phyloP scores from a whole-genome alignment of 2,329 filamentous ascomycete genomes.

The Amphichorda felina region DNA sequence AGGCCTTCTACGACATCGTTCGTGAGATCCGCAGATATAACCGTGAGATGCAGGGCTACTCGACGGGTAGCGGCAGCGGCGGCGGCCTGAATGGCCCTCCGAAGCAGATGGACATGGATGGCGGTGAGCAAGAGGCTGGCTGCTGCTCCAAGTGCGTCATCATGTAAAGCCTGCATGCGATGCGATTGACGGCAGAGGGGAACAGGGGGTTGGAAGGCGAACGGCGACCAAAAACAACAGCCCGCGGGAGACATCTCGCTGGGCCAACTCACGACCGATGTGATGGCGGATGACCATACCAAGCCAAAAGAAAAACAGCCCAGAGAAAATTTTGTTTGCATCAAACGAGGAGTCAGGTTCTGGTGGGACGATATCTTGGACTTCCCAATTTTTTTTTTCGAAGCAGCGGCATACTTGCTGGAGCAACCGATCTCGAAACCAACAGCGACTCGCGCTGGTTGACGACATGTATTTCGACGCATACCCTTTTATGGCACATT shows the following conservation, averaged over 20 bases:
- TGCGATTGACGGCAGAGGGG: no score
- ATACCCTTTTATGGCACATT: neutral
- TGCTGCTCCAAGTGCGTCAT: constrained; percentile 82
- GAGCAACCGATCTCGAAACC: neutral
- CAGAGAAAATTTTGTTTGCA: neutral
- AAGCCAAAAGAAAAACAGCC: neutral
- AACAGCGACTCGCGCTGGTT: neutral
- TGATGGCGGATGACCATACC: constrained; percentile 1
- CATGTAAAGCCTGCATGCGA: constrained; percentile 45
- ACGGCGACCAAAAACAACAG: neutral
- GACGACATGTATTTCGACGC: no score
- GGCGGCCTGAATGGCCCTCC: constrained; percentile 48
- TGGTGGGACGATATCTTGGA: neutral
- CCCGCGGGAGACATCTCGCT: neutral
- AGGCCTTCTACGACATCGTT: constrained; percentile 97
- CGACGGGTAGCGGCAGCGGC: constrained; percentile 54
- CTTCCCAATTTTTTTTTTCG: neutral
- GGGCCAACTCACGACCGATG: no score
- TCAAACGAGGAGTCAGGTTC: constrained; percentile 2
- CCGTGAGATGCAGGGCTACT: constrained; percentile 90
- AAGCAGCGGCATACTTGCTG: neutral
- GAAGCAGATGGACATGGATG: constrained; percentile 71
- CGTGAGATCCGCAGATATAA: constrained; percentile 97
- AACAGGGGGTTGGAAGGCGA: no score
- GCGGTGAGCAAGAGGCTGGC: constrained; percentile 54